Conservation (phyloP, 768 basidiomycete genomes). For the Lactarius quietus region DNA sequence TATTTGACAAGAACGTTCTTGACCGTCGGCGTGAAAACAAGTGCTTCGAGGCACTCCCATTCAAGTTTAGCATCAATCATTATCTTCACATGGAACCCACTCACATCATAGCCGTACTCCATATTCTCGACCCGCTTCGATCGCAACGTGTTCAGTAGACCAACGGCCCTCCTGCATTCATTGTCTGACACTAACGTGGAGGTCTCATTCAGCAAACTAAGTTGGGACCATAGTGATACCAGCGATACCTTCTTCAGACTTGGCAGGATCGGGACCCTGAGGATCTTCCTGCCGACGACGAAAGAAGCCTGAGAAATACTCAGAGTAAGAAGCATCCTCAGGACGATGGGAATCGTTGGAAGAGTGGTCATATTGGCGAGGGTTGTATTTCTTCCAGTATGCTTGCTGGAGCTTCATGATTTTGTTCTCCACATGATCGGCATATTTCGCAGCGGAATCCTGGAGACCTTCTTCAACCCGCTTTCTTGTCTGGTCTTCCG, state of each 20-base stretch:
- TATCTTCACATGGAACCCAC: neutral
- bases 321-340: neutral
- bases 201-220: neutral
- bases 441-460: neutral
- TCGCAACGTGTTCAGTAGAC: neutral
- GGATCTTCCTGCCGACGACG: neutral
- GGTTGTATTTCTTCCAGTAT: neutral
- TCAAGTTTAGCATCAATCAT: neutral
- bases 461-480: neutral
- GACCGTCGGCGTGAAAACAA: neutral
- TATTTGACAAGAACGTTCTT: neutral
- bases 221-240: neutral
- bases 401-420: neutral
- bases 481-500: neutral
- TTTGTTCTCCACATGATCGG: neutral
- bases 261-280: neutral
- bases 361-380: neutral
- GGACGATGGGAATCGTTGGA: neutral
- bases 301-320: neutral
- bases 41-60: neutral
- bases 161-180: neutral
- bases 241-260: neutral
- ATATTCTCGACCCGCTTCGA: neutral
- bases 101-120: neutral
- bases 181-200: neutral